Base-by-base conservation (phyloP, 768 basidiomycete species). In the Russula foetens region DNA sequence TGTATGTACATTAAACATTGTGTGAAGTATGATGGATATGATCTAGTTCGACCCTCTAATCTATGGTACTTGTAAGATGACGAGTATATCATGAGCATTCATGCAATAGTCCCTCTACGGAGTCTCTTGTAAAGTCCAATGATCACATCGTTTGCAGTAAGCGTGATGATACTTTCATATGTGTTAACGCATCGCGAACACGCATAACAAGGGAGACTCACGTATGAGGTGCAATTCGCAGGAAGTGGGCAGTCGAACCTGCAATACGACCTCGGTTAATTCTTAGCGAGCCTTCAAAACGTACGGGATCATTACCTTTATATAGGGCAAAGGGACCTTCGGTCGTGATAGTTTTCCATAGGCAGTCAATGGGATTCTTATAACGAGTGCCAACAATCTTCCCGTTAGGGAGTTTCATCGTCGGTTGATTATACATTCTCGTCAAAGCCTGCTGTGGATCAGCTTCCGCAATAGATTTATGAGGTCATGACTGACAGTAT, bases 291-390 rank as follows among this genome's bases (percentile, higher is more conserved):
- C 4, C 23, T 29, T 19, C n/a, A 33, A 15, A n/a, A 31, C 29
- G 7, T 28, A 8, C 19, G 3, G 3, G 28, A 14, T 11, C 39
- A 63, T 67, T 64, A 83, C 92, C 95, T 77, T 98, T 98, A 76
- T 99, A 99, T 89, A 88, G 91, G n/a, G 92, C 97, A 24, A 82
- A 77, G 11, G 93, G 74, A 33, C 97, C 97, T 75, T 99, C 97
- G 0, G 86, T 77, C 70, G 85, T 85, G 65, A 91, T 81, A 0
- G 97, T 99, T 78, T 97, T 98, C 91, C 90, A 96, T 52, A 99
- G 76, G 75, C 96, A 98, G 67, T 98, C 94, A 67, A 98, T 85
- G 4, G 95, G 95, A 69, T 89, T 94, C 71, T 81, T 89, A 75
- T 98, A 97, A 21, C 95, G 74, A 1, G 83, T 76, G 14, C 93